These are phyloP conservation scores for Microcera coccophila DNA, from an alignment of 2,329 filamentous ascomycete species.

Conservation along the genomic window DNA sequence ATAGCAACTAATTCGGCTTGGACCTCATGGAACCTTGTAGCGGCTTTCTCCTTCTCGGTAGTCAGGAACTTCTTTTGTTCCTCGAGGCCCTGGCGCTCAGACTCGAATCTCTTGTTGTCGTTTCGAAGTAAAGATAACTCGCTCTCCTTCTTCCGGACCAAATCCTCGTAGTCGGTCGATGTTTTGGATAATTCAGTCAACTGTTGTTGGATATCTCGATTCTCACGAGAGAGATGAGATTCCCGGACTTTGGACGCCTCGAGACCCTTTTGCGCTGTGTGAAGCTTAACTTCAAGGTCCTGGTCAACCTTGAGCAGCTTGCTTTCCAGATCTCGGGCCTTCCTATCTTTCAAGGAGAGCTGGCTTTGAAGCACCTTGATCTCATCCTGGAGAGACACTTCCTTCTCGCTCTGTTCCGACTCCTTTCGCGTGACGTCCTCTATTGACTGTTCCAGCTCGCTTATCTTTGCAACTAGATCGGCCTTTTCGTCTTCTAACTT, in stretches of 20 bases:
- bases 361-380: conserved; percentile 91
- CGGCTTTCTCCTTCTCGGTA: conserved; percentile 74
- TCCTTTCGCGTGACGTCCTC: conserved; percentile 66
- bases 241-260: conserved; percentile 69
- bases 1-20: conserved; percentile 86
- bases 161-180: conserved; percentile 90
- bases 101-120: conserved; percentile 79
- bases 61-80: conserved; percentile 69
- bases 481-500: conserved; percentile 84
- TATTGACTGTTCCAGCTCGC: conserved; percentile 67
- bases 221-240: conserved; percentile 73
- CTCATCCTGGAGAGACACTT: conserved; percentile 74
- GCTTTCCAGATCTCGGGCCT: conserved; percentile 79
- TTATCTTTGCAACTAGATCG: conserved; percentile 63
- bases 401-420: conserved; percentile 69
- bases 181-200: conserved; percentile 84
- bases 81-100: conserved; percentile 74
- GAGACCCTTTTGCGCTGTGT: conserved; percentile 73
- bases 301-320: conserved; percentile 83
- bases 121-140: conserved; percentile 80
- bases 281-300: conserved; percentile 81
- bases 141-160: conserved; percentile 90
- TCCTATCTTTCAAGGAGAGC: conserved; percentile 81
- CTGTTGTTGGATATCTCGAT: conserved; percentile 76
- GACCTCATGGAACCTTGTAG: conserved; percentile 72